These are phyloP conservation scores for Penicillium alfredii DNA, from an alignment of 495 filamentous ascomycete genomes.

Conservation along the genomic window DNA sequence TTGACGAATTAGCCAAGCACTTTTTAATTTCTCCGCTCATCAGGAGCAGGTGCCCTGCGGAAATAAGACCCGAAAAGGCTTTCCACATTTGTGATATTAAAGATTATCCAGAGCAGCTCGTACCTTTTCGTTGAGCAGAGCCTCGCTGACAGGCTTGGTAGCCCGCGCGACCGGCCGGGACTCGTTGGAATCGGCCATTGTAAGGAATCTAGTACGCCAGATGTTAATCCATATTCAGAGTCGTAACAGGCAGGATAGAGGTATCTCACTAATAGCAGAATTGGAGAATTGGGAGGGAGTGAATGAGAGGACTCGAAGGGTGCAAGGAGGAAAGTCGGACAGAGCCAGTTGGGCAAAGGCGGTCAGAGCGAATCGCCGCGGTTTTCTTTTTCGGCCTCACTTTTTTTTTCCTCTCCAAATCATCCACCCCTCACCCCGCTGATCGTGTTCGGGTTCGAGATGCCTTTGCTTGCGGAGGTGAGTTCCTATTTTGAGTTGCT, in stretches of 20 bases:
- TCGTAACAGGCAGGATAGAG: too few relatives aligned
- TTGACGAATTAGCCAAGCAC: conserved; percentile 16
- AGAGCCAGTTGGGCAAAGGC: conserved; percentile 34
- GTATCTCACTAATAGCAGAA: conserved; percentile 10
- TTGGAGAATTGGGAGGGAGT: conserved; percentile 17
- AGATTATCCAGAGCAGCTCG: conserved; percentile 3
- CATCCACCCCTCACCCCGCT: conserved; percentile 8
- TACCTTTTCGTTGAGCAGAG: conserved; percentile 95
- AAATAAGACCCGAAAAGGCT: too few relatives aligned
- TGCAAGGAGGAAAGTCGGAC: conserved; percentile 30
- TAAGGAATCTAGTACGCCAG: conserved; percentile 26
- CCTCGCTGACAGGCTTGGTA: conserved; percentile 81
- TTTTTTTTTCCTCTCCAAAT: conserved; percentile 20
- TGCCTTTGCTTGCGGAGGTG: conserved; percentile 41
- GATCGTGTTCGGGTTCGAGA: conserved; percentile 22
- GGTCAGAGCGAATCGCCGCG: conserved; percentile 36
- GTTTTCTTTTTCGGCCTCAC: conserved; percentile 14
- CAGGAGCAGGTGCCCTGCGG: too few relatives aligned
- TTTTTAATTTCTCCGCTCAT: too few relatives aligned
- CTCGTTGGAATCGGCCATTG: conserved; percentile 54
- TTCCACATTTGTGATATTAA: too few relatives aligned
- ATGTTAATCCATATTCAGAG: neutral
- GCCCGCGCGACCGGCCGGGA: conserved; percentile 46
- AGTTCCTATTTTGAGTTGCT: conserved; percentile 8
- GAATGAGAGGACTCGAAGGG: conserved; percentile 18